These are phyloP conservation scores for Venturia asperata DNA, from an alignment of 2,329 filamentous ascomycete genomes.

Conservation along the genomic window DNA sequence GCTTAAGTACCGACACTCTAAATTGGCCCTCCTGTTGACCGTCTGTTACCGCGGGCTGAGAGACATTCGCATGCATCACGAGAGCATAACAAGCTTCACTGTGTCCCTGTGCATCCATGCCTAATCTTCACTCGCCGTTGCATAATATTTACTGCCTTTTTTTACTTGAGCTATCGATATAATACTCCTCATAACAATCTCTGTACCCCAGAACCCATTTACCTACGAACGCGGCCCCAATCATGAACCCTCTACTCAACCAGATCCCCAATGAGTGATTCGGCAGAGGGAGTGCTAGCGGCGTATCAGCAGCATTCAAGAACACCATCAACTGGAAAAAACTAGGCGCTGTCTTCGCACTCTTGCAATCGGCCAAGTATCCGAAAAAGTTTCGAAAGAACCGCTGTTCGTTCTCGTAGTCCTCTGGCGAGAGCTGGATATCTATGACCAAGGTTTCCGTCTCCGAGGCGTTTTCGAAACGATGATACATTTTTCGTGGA, in stretches of 20 bases:
- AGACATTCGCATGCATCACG: too few relatives aligned
- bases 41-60: too few relatives aligned
- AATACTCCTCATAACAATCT: not conserved
- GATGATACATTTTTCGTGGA: not conserved
- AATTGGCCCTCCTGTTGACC: too few relatives aligned
- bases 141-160: not conserved
- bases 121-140: too few relatives aligned
- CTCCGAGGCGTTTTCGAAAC: not conserved
- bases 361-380: not conserved
- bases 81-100: too few relatives aligned
- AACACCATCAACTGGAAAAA: slow-evolving; percentile 1
- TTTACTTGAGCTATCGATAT: not conserved
- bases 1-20: too few relatives aligned
- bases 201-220: not conserved
- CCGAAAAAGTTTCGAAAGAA: not conserved
- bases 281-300: not conserved
- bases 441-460: not conserved
- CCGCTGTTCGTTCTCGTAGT: not conserved
- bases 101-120: too few relatives aligned
- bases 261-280: not conserved
- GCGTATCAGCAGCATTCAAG: not conserved
- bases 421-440: not conserved
- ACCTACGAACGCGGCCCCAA: not conserved
- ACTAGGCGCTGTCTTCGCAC: not conserved
- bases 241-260: not conserved